These are phyloP conservation scores for Botrytis fabae DNA, from an alignment of 2,329 filamentous ascomycete species.

Conservation along the genomic window DNA sequence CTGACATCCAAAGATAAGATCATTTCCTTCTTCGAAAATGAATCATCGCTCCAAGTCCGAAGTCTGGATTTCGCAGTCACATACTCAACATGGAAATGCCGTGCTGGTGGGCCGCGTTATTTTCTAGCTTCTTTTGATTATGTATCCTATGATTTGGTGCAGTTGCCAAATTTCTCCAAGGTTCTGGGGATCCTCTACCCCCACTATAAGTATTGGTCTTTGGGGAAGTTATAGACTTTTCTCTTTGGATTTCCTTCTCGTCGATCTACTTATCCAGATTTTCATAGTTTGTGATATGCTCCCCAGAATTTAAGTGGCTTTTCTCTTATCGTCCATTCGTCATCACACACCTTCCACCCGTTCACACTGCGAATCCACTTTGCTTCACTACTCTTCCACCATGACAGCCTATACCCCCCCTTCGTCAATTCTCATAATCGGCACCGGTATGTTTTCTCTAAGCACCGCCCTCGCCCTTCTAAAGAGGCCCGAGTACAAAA, in stretches of 20 bases:
- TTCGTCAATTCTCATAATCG: slow-evolving; percentile 65
- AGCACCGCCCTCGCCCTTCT: slow-evolving; percentile 70
- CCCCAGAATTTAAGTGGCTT: background rate
- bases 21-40: background rate
- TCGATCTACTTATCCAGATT: background rate
- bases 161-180: slow-evolving; percentile 4
- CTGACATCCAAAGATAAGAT: too few species aligned
- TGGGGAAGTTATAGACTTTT: background rate
- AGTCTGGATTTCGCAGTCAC: background rate
- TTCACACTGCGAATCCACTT: background rate
- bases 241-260: background rate
- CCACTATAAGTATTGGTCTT: slow-evolving; percentile 11
- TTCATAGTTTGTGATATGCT: background rate
- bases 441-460: slow-evolving; percentile 58
- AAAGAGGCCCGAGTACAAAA: slow-evolving; percentile 54
- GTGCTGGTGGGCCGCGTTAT: background rate
- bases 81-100: background rate
- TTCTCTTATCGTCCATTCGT: background rate
- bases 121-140: slow-evolving; percentile 1
- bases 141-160: slow-evolving; percentile 3
- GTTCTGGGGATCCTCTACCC: slow-evolving; percentile 7
- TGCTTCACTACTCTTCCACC: background rate
- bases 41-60: background rate
- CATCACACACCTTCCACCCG: background rate
- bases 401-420: slow-evolving; percentile 22